Conservation (phyloP, 805 yeast species). For the Yarrowia sp. region DNA sequence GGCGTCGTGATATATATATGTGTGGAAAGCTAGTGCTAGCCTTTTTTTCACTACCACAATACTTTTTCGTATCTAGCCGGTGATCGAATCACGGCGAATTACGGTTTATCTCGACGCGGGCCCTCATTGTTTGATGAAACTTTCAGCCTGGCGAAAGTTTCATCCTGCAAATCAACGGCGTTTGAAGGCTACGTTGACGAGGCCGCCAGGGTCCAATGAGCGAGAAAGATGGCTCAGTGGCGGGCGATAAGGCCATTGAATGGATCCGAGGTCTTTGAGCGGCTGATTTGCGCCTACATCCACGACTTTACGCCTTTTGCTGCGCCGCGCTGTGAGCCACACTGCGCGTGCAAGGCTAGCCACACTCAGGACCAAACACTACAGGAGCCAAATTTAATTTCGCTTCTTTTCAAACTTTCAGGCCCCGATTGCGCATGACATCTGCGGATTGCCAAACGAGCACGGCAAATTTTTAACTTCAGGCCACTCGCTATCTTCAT, state of each 20-base stretch:
- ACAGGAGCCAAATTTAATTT: conserved; percentile 17
- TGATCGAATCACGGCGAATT: conserved; percentile 24
- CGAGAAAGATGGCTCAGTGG: not conserved
- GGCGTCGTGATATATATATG: conserved; percentile 25
- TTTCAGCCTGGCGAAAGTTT: conserved; percentile 1
- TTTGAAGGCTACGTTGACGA: not conserved
- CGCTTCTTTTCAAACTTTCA: not conserved
- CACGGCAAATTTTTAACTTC: conserved; percentile 9
- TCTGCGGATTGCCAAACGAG: conserved; percentile 8
- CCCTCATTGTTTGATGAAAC: conserved; percentile 23
- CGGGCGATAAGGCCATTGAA: not conserved
- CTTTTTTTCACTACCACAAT: not conserved
- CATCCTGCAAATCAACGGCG: conserved; percentile 12
- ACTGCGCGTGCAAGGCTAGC: conserved; percentile 13
- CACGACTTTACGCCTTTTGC: not conserved
- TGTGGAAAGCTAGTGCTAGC: conserved; percentile 9
- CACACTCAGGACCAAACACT: conserved; percentile 20
- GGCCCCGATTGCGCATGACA: conserved; percentile 11
- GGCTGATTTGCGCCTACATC: not conserved
- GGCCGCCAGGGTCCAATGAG: not conserved
- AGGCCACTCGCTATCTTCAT: conserved; percentile 17
- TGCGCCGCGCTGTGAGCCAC: conserved; percentile 9
- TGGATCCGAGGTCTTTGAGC: not conserved
- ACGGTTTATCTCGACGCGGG: conserved; percentile 19
- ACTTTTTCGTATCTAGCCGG: conserved; percentile 35